phyloP scores from a whole-genome alignment of 805 yeast species.

The Candida schatavii region DNA sequence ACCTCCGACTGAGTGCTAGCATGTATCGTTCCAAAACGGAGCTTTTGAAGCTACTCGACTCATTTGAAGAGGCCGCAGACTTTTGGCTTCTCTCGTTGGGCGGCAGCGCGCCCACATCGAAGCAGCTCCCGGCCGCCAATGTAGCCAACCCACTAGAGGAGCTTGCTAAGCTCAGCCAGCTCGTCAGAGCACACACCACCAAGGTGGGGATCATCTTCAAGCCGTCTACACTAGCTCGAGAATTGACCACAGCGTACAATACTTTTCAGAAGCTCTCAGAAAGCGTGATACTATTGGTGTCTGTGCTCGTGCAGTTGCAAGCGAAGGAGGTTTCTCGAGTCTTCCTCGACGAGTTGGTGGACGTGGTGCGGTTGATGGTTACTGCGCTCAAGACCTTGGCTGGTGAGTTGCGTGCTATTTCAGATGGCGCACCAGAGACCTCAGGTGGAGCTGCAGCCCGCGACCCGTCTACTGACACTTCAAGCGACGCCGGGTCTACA shows the following conservation, averaged over 20 bases:
- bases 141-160: slow-evolving; percentile 53
- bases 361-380: slow-evolving; percentile 17
- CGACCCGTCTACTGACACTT: slow-evolving; percentile 2
- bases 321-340: slow-evolving; percentile 33
- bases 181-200: slow-evolving; percentile 73
- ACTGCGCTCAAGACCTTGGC: slow-evolving; percentile 18
- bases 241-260: slow-evolving; percentile 45
- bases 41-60: slow-evolving; percentile 19
- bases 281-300: slow-evolving; percentile 42
- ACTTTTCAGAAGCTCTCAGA: slow-evolving; percentile 48
- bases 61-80: slow-evolving; percentile 29
- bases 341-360: slow-evolving; percentile 32
- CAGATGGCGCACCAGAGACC: slow-evolving; percentile 4
- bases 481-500: slow-evolving; percentile 7
- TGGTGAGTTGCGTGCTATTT: slow-evolving; percentile 18
- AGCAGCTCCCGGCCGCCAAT: slow-evolving; percentile 23
- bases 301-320: slow-evolving; percentile 37
- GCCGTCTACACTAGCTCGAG: slow-evolving; percentile 45
- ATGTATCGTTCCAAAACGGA: slow-evolving; percentile 19
- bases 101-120: slow-evolving; percentile 13
- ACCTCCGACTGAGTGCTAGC: too few relatives aligned
- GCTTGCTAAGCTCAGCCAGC: slow-evolving; percentile 52
- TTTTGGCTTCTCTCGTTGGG: slow-evolving; percentile 22
- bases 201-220: slow-evolving; percentile 71
- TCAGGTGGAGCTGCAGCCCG: slow-evolving; percentile 10